Evolutionary conservation across 495 filamentous ascomycete species (phyloP), one percentile per base, ranked within the genome.

Genomic region (Baudoinia panamericana): DNA sequence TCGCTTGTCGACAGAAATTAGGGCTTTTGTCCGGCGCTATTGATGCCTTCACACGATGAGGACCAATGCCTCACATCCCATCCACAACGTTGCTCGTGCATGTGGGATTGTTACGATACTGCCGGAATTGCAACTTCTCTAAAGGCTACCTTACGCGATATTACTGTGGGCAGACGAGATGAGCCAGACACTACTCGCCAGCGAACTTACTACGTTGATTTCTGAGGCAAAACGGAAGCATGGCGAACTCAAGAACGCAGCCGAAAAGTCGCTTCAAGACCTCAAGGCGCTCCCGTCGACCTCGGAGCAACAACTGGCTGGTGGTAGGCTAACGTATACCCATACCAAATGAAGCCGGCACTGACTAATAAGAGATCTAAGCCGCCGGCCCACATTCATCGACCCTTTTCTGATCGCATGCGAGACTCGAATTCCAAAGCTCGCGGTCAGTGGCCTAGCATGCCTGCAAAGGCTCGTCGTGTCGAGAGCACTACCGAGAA

Each of bases 141-240:
- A n/a, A n/a, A n/a, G n/a, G n/a, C n/a, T n/a, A n/a, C n/a, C n/a
- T n/a, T n/a, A n/a, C n/a, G n/a, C n/a, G n/a, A n/a, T n/a, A n/a
- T n/a, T n/a, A n/a, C n/a, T n/a, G n/a, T n/a, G n/a, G n/a, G 19
- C 18, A 24, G 8, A 8, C 39, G 35, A 8, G 17, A 97, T 97
- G 90, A 93, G 84, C 54, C 76, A 86, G 41, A 84, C 92, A 67
- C 75, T 96, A 42, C 72, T 97, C 48, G 79, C 78, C 50, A 74
- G 79, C 34, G 90, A 97, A 69, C 77, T 97, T 50, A 70, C 80
- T 52, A 93, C 82, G 62, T 73, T 97, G 51, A 81, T 95, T 38
- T 87, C 94, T 56, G 90, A 97, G 59, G 87, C 85, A 52, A 93
- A 92, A 60, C 75, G 87, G 46, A 96, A 92, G 62, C 78, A 93